phyloP scores from a whole-genome alignment of 306 rosid genomes.

The Lotus japonicus region DNA sequence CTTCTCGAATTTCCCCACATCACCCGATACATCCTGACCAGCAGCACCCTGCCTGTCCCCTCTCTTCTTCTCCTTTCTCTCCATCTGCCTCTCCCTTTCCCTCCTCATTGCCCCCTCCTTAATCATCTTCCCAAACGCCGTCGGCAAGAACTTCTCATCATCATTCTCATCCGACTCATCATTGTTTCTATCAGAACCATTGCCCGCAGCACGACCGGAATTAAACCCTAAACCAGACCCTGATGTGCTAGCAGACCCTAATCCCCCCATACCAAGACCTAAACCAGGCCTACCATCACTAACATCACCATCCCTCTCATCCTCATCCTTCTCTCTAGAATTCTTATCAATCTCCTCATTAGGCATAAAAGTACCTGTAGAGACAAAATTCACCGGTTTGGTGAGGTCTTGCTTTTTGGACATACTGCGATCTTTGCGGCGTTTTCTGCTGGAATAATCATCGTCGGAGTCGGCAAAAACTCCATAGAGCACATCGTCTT shows the following conservation, averaged over 20 bases:
- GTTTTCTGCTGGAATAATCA: conserved; percentile 45
- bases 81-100: conserved; percentile 47
- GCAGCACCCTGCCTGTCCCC: conserved; percentile 22
- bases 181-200: conserved; percentile 26
- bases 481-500: conserved; percentile 68
- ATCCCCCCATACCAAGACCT: conserved; percentile 60
- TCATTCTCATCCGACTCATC: conserved; percentile 25
- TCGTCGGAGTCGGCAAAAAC: conserved; percentile 55
- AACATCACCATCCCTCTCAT: conserved; percentile 8
- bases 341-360: conserved; percentile 44
- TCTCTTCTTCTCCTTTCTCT: conserved; percentile 47
- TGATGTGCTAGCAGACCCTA: conserved; percentile 33
- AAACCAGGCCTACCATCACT: conserved; percentile 40
- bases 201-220: background rate
- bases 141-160: conserved; percentile 46
- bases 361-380: conserved; percentile 72
- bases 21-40: conserved; percentile 20
- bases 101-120: conserved; percentile 82
- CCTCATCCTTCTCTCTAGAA: conserved; percentile 35
- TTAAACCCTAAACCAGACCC: conserved; percentile 52
- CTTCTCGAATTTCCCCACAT: conserved; percentile 68
- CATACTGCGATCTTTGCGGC: conserved; percentile 37
- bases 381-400: conserved; percentile 77
- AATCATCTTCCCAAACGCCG: conserved; percentile 75
- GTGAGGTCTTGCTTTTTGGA: conserved; percentile 46